These are phyloP conservation scores for Malus sylvestris DNA, from an alignment of 306 rosid genomes.

Conservation along the genomic window DNA sequence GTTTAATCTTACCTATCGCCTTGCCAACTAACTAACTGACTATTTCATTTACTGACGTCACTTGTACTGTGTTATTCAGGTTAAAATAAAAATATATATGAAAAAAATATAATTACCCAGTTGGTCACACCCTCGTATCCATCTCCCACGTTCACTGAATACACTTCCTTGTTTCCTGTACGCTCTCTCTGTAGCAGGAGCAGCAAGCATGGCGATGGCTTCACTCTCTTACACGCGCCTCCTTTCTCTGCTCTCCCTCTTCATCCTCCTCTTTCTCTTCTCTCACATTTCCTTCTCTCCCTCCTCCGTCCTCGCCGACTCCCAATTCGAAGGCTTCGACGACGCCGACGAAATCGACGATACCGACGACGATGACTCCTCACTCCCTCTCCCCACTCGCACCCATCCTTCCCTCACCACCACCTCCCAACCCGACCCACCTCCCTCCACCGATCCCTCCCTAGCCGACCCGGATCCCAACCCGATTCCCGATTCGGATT, in stretches of 20 bases:
- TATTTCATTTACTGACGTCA: too few species aligned
- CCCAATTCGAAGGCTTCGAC: slow-evolving; percentile 69
- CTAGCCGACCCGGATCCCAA: slow-evolving; percentile 29
- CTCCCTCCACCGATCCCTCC: slow-evolving; percentile 7
- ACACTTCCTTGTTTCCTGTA: not conserved
- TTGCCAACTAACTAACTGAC: too few species aligned
- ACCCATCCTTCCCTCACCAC: slow-evolving; percentile 52
- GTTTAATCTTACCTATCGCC: too few species aligned
- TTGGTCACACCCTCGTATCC: not conserved
- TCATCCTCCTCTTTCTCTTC: slow-evolving; percentile 23
- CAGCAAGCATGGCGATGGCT: slow-evolving; percentile 5
- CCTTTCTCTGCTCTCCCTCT: not conserved
- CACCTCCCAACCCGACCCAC: slow-evolving; percentile 24
- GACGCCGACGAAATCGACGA: slow-evolving; percentile 34
- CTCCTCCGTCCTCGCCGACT: slow-evolving; percentile 28
- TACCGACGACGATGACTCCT: slow-evolving; percentile 24
- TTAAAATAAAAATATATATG: too few species aligned
- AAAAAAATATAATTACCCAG: not conserved
- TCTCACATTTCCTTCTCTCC: slow-evolving; percentile 16
- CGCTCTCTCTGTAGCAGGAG: not conserved
- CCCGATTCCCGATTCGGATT: not conserved
- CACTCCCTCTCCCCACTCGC: slow-evolving; percentile 34
- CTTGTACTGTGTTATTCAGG: too few species aligned
- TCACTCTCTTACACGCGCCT: not conserved
- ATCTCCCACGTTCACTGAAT: not conserved